phyloP scores from a whole-genome alignment of 1,139 yeast species.

The Zygosaccharomyces sapae region DNA sequence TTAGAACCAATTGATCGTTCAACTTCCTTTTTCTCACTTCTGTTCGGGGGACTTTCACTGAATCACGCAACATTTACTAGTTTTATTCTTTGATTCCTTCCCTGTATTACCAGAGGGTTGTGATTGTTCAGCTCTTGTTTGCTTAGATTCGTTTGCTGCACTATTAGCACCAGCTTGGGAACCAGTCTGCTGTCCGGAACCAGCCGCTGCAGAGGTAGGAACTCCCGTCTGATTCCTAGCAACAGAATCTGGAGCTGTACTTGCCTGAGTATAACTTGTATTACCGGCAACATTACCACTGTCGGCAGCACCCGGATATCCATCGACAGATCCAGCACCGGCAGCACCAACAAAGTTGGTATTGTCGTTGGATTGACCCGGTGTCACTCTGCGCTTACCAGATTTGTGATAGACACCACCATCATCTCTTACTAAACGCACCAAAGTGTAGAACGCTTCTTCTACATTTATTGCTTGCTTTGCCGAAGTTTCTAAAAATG shows the following conservation, averaged over 20 bases:
- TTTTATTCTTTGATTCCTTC: slow-evolving; percentile 14
- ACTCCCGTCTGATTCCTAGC: slow-evolving; percentile 8
- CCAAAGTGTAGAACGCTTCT: slow-evolving; percentile 78
- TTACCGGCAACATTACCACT: slow-evolving; percentile 6
- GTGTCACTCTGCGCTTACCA: slow-evolving; percentile 11
- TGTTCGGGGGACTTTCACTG: slow-evolving; percentile 8
- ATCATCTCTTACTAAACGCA: slow-evolving; percentile 55
- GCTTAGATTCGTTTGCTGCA: slow-evolving; percentile 9
- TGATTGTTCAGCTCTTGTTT: slow-evolving; percentile 14
- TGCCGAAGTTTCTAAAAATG: slow-evolving; percentile 90
- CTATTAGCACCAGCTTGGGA: slow-evolving; percentile 5
- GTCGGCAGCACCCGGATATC: slow-evolving; percentile 2
- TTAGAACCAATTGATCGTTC: background rate
- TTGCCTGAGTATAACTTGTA: slow-evolving; percentile 8
- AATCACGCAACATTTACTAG: slow-evolving; percentile 26
- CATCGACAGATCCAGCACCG: slow-evolving; percentile 1
- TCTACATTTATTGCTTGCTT: slow-evolving; percentile 92
- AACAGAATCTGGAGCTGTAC: slow-evolving; percentile 10
- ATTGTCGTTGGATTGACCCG: slow-evolving; percentile 8
- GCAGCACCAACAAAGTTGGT: slow-evolving; percentile 15
- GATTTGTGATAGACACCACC: slow-evolving; percentile 33
- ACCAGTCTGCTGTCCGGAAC: slow-evolving; percentile 9
- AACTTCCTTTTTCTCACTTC: background rate
- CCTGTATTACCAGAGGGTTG: slow-evolving; percentile 7
- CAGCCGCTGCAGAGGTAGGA: slow-evolving; percentile 4